Evolutionary conservation across 2,329 filamentous ascomycete species (phyloP).

Genomic region (Torrubiellomyces zombiae): DNA sequence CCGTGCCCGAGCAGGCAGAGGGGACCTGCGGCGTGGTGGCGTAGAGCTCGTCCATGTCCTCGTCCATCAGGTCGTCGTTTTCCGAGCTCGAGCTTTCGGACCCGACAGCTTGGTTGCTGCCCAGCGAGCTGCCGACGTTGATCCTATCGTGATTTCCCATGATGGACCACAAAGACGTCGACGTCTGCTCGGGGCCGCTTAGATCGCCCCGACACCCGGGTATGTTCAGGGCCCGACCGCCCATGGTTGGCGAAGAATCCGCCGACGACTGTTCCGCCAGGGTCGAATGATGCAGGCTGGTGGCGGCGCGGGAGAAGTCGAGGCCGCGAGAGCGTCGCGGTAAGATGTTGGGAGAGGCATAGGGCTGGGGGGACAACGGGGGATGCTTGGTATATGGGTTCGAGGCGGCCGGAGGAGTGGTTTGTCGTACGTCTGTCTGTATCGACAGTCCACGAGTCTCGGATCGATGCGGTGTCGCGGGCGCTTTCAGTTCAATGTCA

Average conservation of each 20-base stretch:
- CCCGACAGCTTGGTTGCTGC: conserved; percentile 55
- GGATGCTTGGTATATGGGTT: conserved; percentile 32
- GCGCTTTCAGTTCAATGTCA: conserved; percentile 40
- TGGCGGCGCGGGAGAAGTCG: conserved; percentile 86
- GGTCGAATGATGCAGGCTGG: conserved; percentile 88
- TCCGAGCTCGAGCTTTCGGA: conserved; percentile 67
- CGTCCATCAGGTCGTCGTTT: conserved; percentile 54
- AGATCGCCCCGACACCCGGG: conserved; percentile 35
- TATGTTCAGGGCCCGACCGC: conserved; percentile 47
- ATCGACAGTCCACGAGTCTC: conserved; percentile 44
- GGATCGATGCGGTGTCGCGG: conserved; percentile 58
- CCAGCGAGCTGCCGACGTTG: conserved; percentile 59
- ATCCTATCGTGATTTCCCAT: conserved; percentile 54
- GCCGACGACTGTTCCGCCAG: conserved; percentile 77
- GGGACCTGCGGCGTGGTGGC: conserved; percentile 66
- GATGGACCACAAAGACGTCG: conserved; percentile 55
- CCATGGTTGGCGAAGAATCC: conserved; percentile 76
- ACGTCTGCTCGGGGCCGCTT: conserved; percentile 42
- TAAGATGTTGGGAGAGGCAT: conserved; percentile 76
- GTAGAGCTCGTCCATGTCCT: conserved; percentile 65
- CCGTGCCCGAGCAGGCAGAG: conserved; percentile 35
- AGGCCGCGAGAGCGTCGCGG: conserved; percentile 78
- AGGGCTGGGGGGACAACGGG: conserved; percentile 72
- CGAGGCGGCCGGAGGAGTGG: conserved; percentile 18
- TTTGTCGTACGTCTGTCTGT: conserved; percentile 17